Evolutionary conservation across 352 stramenopile genomes (phyloP).

Genomic region (Pythium sp.): DNA sequence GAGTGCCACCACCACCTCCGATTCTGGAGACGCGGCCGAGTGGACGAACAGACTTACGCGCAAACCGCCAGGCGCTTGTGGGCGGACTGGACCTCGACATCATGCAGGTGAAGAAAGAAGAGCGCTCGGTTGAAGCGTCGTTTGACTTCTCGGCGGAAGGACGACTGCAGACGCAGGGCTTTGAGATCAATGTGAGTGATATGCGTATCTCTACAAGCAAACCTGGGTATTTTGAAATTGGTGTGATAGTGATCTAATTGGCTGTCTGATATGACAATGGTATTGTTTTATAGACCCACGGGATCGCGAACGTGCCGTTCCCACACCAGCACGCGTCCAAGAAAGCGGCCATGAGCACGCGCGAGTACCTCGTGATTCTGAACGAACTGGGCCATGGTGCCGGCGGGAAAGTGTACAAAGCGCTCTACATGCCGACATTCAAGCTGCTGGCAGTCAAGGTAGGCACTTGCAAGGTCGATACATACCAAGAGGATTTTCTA

Average conservation of each 20-base stretch:
- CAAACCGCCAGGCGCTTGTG: slow-evolving; percentile 34
- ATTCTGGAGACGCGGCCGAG: slow-evolving; percentile 8
- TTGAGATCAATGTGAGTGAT: slow-evolving; percentile 74
- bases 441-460: slow-evolving; percentile 86
- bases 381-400: slow-evolving; percentile 82
- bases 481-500: too few species aligned
- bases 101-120: slow-evolving; percentile 55
- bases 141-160: slow-evolving; percentile 83
- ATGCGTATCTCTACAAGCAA: neutral
- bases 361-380: slow-evolving; percentile 64
- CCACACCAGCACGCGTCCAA: slow-evolving; percentile 24
- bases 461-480: neutral
- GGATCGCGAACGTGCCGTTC: slow-evolving; percentile 72
- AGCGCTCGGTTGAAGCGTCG: slow-evolving; percentile 53
- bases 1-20: neutral
- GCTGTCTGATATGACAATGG: neutral
- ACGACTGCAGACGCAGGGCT: slow-evolving; percentile 74
- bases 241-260: neutral
- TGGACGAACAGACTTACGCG: slow-evolving; percentile 20
- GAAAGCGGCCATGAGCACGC: slow-evolving; percentile 36
- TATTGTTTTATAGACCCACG: slow-evolving; percentile 49
- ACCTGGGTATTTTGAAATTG: neutral
- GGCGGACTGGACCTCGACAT: slow-evolving; percentile 64
- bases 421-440: slow-evolving; percentile 87
- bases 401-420: slow-evolving; percentile 87